Evolutionary conservation across 2,329 filamentous ascomycete species (phyloP), one percentile per base, ranked within the genome.

Genomic region (Paraphaeosphaeria minitans): DNA sequence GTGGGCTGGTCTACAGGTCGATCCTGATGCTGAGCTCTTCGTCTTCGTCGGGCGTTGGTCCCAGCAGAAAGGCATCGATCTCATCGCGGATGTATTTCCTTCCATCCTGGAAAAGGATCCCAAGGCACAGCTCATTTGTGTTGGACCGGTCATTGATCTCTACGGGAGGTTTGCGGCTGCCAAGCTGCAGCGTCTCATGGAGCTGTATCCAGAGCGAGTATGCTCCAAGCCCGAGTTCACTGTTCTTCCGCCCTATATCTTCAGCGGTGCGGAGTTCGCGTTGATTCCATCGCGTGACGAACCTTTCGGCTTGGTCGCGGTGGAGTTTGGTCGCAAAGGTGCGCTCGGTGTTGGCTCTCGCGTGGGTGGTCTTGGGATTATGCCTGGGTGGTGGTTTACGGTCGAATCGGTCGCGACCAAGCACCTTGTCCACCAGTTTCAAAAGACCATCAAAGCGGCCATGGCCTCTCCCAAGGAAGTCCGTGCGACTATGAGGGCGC

Each of bases 371-470:
- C 80, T 89, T 16, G 68, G 87, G n/a, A 85, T 88, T 68, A 89
- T 89, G 87, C 87, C 87, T 21, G 87, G 87, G 24, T 89, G 87
- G 84, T 89, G 87, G 87, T 89, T 85, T 71, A 89, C 87, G 0
- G 84, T 89, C 56, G 87, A 89, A 70, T 88, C 85, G 0, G 86
- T 82, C 6, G 85, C 85, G 1, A 87, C 86, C 0, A 82, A 82
- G 45, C 87, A 89, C 76, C 75, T 89, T 45, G 78, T 89, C 55
- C 83, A 85, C 47, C 87, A 89, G 69, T 89, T 89, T 78, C 87
- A 85, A 71, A 80, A 82, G 62, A 85, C 87, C 13, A 89, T 89
- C 61, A 77, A 84, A n/a, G 81, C 81, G 53, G 87, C 87, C 1
- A 72, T 89, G 55, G 83, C 79, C 54, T 87, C 85, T 1, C 84